Percentiles rank a stretch among this genome's conserved stretches.
Evolutionary conservation across 768 basidiomycete genomes (phyloP).

Genomic region (Tricholoma sp.): DNA sequence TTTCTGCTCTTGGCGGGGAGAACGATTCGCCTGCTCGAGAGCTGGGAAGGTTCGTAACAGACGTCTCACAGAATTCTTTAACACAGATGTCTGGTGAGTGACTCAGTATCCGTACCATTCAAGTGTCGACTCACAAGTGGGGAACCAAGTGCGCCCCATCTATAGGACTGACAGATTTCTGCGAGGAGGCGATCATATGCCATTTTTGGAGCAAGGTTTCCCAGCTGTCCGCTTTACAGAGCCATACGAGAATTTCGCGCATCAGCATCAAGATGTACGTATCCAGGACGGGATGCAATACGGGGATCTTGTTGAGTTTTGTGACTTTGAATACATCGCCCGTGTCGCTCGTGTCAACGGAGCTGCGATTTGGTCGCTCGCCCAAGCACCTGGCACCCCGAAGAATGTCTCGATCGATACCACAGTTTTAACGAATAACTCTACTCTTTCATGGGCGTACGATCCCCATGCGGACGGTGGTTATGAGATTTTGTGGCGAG

Average conservation of each 20-base stretch:
- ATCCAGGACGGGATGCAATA: constrained; percentile 48
- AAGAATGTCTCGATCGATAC: constrained; percentile 43
- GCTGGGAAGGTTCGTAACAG: constrained; percentile 46
- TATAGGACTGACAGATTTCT: constrained; percentile 51
- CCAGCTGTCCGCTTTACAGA: constrained; percentile 54
- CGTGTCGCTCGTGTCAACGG: constrained; percentile 49
- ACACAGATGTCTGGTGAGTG: constrained; percentile 43
- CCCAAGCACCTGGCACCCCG: constrained; percentile 46
- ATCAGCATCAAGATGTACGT: constrained; percentile 54
- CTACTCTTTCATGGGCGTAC: constrained; percentile 41
- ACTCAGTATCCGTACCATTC: constrained; percentile 9
- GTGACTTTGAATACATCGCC: constrained; percentile 47
- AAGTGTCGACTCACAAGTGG: neutral
- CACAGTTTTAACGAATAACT: constrained; percentile 47
- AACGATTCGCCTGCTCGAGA: constrained; percentile 50
- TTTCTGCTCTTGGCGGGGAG: constrained; percentile 43
- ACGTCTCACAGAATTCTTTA: constrained; percentile 42
- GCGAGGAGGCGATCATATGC: constrained; percentile 50
- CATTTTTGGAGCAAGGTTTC: constrained; percentile 46
- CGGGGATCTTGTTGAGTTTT: constrained; percentile 49
- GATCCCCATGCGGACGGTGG: constrained; percentile 36
- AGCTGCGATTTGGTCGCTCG: constrained; percentile 49
- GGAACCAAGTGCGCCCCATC: constrained; percentile 38
- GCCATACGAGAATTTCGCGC: constrained; percentile 51
- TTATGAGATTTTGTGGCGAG: constrained; percentile 50